Evolutionary conservation across 371 early-diverging fungal species (phyloP), one percentile per base, ranked within the genome.

Genomic region (Encephalitozoon romaleae): DNA sequence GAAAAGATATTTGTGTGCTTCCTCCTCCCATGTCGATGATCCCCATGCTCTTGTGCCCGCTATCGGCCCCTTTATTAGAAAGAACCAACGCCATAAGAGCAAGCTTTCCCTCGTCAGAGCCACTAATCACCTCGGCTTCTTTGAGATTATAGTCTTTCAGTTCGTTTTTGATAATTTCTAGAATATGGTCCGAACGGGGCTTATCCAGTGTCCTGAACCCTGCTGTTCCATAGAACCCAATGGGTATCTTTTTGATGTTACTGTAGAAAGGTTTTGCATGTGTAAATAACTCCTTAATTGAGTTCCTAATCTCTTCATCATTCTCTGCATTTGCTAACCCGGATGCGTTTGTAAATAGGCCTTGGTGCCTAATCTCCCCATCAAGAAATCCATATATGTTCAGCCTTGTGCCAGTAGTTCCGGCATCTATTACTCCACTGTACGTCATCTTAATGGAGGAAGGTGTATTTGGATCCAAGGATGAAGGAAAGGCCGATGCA

Each of bases 1-100:
- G 78, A 55, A 59, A 15, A 34, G 59, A 59, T 12, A 84, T 70
- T 41, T 84, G 83, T 15, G 77, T 68, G 59, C 82, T 81, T 28
- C 67, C 76, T 2, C 84, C 84, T 1, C 84, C 84, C 78, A 84
- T 76, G 47, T 84, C 84, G 21, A 84, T 70, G 52, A 84, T 67
- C 47, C 78, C 23, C 49, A 78, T 25, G 64, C 72, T 38, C 63
- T 66, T 42, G 23, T 54, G 23, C 9, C 38, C 53, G 34, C 1
- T 63, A 54, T 79, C 79, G 1, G 78, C 81, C 9, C 82, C 84
- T 73, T 78, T 76, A 45, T 82, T 82, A 11, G 82, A 73, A 28
- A 84, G 66, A 63, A 72, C 4, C 63, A 78, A 39, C 41, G 77
- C 23, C 70, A 67, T 42, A 15, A 53, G 54, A 21, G 54, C 70